Evolutionary conservation across 306 rosid species (phyloP), one percentile per base, ranked within the genome.

Genomic region (Trifolium subterraneum): DNA sequence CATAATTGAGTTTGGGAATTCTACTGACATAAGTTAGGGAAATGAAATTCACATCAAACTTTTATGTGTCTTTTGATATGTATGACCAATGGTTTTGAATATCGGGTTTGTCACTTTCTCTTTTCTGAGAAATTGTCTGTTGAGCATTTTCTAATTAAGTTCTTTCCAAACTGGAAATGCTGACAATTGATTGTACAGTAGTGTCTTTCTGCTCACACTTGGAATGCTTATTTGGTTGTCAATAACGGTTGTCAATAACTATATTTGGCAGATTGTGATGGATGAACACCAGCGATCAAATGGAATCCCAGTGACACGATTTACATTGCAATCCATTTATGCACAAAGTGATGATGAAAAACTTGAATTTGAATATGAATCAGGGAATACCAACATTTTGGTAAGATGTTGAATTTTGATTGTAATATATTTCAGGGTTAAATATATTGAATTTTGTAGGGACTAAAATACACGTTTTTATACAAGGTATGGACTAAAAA

Each of bases 301-400:
- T 87, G 98, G 98, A 77, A 93, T 93, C 69, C 93, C 98, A 0
- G 89, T 91, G 70, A 93, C 98, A 44, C 90, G 84, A 62, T 91
- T 93, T 84, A 89, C 89, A 52, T 91, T 93, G 70, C 98, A 88
- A 67, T 93, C 97, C 74, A 89, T 93, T 64, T 93, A 89, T 84
- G 93, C 98, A 14, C 96, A 91, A 86, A 87, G 88, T 59, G 96
- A 93, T 51, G 94, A 89, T 1, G 98, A 93, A 87, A 91, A 91
- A 83, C 97, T 93, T 78, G 97, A 89, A 83, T 93, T 93, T 83
- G 98, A 93, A 77, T 93, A 93, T 68, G 98, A 93, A 86, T 91
- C 97, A 14, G 98, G 96, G 74, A 91, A 86, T 78, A 91, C 97
- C 71, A 91, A 86, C 73, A 93, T 93, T 72, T 76, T 93, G 98